Evolutionary conservation across 805 yeast genomes (phyloP).

Genomic region (Kuraishia floccosa): DNA sequence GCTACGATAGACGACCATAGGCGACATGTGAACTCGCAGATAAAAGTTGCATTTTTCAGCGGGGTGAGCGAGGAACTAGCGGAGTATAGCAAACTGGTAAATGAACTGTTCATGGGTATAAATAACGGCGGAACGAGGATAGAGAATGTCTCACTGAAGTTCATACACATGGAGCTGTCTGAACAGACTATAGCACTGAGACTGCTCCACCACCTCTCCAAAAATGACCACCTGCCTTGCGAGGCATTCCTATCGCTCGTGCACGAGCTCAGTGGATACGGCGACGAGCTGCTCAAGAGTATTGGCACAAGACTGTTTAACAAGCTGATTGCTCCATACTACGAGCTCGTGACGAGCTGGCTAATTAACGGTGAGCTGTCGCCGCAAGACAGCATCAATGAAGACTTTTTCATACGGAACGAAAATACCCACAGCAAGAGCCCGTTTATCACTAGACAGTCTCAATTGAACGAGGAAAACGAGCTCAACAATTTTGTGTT

Average conservation of each 20-base stretch:
- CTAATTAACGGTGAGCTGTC: constrained; percentile 49
- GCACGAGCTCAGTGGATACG: constrained; percentile 40
- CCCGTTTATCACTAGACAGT: not conserved
- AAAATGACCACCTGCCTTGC: constrained; percentile 23
- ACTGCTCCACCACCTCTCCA: constrained; percentile 34
- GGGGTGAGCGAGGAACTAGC: constrained; percentile 25
- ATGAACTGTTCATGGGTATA: constrained; percentile 17
- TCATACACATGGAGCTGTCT: constrained; percentile 27
- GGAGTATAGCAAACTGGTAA: constrained; percentile 23
- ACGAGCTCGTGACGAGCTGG: constrained; percentile 55
- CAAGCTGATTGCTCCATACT: constrained; percentile 46
- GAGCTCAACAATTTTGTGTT: constrained; percentile 2
- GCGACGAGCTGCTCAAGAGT: constrained; percentile 42
- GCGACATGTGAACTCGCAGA: constrained; percentile 29
- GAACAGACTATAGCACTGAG: constrained; percentile 49
- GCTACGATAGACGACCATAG: constrained; percentile 12
- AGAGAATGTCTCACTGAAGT: constrained; percentile 18
- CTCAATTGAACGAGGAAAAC: not conserved
- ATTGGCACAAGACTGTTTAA: constrained; percentile 32
- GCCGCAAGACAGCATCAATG: constrained; percentile 24
- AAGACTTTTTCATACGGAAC: constrained; percentile 46
- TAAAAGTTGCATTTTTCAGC: constrained; percentile 51
- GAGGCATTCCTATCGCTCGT: constrained; percentile 45
- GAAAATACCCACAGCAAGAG: not conserved
- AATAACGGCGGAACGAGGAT: not conserved